phyloP scores from a whole-genome alignment of 2,329 filamentous ascomycete genomes.

The Colletotrichum agaves region DNA sequence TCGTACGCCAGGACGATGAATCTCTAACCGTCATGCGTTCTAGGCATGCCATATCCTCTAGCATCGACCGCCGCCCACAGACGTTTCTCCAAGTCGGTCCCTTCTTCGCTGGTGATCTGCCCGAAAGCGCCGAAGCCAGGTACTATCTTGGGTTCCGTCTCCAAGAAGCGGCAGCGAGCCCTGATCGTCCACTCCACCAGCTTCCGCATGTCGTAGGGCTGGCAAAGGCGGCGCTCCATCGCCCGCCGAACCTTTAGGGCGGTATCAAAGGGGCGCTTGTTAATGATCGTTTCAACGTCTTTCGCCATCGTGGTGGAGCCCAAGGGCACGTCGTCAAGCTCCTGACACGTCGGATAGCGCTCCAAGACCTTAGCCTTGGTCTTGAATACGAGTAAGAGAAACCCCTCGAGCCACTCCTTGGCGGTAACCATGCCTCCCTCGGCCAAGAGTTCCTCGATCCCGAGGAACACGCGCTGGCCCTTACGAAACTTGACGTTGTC shows the following conservation, averaged over 20 bases:
- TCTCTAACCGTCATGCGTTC: not conserved
- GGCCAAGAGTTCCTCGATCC: conserved; percentile 1
- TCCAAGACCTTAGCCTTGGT: conserved; percentile 2
- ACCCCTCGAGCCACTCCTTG: conserved; percentile 21
- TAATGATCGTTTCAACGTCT: conserved; percentile 12
- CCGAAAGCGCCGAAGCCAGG: conserved; percentile 25
- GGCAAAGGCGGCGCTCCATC: conserved; percentile 23
- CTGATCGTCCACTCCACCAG: conserved; percentile 16
- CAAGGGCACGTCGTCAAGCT: conserved; percentile 21
- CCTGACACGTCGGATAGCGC: not conserved
- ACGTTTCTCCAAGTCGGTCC: not conserved
- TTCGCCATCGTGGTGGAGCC: conserved; percentile 14
- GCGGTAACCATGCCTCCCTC: conserved; percentile 2
- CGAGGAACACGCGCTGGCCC: conserved; percentile 1
- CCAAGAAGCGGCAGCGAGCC: conserved; percentile 17
- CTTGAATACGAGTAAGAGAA: conserved; percentile 20
- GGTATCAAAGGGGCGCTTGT: not conserved
- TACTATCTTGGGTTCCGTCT: conserved; percentile 7
- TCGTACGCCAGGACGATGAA: too few species aligned
- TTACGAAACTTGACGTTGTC: conserved; percentile 22
- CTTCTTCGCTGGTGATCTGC: not conserved
- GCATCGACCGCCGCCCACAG: conserved; percentile 23
- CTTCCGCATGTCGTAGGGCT: conserved; percentile 14
- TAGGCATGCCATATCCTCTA: not conserved
- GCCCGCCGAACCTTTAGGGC: not conserved